Base-by-base conservation (phyloP, 441 rosid species). In the Heliophila coronopifolia region DNA sequence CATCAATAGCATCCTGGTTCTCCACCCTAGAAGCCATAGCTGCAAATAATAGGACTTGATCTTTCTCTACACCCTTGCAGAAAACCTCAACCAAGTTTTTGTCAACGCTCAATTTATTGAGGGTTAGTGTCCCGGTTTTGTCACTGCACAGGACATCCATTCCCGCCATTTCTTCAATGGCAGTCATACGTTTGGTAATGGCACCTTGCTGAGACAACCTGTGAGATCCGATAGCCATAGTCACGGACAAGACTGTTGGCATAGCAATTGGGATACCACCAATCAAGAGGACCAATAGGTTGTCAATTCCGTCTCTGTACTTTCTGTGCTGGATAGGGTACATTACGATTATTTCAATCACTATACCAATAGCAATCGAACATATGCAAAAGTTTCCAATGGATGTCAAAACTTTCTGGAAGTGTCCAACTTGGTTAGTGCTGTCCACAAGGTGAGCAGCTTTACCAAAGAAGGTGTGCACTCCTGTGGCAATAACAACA, bases 111-210 rank as follows among this genome's bases (percentile, higher is more conserved):
- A 90, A 84, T 76, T 78, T 90, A 69, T 90, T 90, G 36, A 90
- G 54, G 30, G 94, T 90, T 3, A 90, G 63, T 47, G 94, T 90
- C 4, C 97, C 95, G 6, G 97, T 90, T 67, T 90, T 90, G 59
- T 90, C 97, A 65, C 95, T 73, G 71, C 92, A 90, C 0, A 90
- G 74, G 24, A 86, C 95, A 74, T 88, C 97, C 94, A 89, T 89
- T 32, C 91, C 94, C 0, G 95, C 97, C 95, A 89, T 83, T 70
- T 89, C 97, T 52, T 90, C 95, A 32, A 90, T 90, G 50, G 97
- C 95, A 12, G 97, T 90, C 97, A 86, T 90, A 70, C 96, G 78
- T 74, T 86, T 90, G n/a, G 96, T 90, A 27, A 90, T 84, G 41
- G 97, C 97, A 28, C 97, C 97, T 54, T 81, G 94, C 32, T 70